Evolutionary conservation across 2,329 filamentous ascomycete species (phyloP), one percentile per base, ranked within the genome.

Genomic region (Diaporthe citri): DNA sequence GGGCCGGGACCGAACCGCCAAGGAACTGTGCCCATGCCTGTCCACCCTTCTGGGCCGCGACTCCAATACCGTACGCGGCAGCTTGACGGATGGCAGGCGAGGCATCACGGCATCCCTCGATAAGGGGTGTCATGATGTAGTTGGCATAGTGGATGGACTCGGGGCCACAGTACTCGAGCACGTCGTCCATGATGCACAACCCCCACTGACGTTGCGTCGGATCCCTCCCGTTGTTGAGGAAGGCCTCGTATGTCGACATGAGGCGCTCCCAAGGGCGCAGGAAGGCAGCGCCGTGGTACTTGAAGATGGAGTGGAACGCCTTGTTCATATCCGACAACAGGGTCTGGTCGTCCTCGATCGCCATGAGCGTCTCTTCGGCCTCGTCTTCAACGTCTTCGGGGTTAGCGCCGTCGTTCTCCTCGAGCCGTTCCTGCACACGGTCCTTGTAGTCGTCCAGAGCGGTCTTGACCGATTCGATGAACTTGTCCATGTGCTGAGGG

Each of bases 311-410:
- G 85, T 99, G 97, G 90, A 97, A 99, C 0, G 97, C 96, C 88
- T 99, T 99, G 91, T 99, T 99, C 97, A 99, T 99, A 82, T 99
- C 97, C 2, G 96, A 98, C 57, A 99, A 90, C 25, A 99, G 89
- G 31, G 95, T 98, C 85, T 98, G 96, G 82, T 99, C 97, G 79
- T 99, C 97, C 83, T 99, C 97, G 64, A 99, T 96, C 17, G 96
- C 97, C 79, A 97, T 93, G 43, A 97, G 89, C 59, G 93, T 91
- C 71, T 98, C 96, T 79, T 98, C 94, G 22, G 93, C 93, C 75
- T 97, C 71, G 80, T 98, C 96, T 78, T 98, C 96, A 22, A 93
- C 96, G 74, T 98, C 96, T 71, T 97, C 95, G 3, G 92, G 91
- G 31, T 96, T 94, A 17, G 85, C 86, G 13, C 88, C 89, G 62